Evolutionary conservation across 1,139 yeast species (phyloP).

Genomic region (Diutina catenulata): DNA sequence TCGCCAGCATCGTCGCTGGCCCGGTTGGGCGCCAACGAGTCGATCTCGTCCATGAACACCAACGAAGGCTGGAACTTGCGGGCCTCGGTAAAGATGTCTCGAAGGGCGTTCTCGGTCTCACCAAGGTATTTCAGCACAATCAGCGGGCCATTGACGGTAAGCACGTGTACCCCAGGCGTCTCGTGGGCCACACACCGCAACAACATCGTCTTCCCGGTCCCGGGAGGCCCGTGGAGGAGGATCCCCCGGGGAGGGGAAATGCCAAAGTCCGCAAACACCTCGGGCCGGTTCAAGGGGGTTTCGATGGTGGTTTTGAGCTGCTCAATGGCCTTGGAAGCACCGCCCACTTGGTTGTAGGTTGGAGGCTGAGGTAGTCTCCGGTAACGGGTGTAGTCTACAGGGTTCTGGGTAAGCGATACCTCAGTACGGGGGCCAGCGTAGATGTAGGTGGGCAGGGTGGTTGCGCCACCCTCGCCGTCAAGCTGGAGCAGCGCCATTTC

Average conservation of each 20-base stretch:
- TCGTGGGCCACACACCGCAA: constrained; percentile 71
- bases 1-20: constrained; percentile 81
- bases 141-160: constrained; percentile 83
- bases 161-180: constrained; percentile 56
- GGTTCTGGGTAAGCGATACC: constrained; percentile 6
- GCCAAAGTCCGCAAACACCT: constrained; percentile 72
- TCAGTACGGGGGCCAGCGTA: constrained; percentile 5
- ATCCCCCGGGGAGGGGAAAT: constrained; percentile 87
- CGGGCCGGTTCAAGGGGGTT: constrained; percentile 71
- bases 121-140: constrained; percentile 88
- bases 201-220: constrained; percentile 92
- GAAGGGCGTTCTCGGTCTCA: constrained; percentile 76
- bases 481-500: not conserved
- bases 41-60: constrained; percentile 84
- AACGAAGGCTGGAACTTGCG: constrained; percentile 74
- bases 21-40: constrained; percentile 77
- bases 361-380: constrained; percentile 30
- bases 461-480: not conserved
- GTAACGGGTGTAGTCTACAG: constrained; percentile 10
- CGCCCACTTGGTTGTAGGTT: constrained; percentile 58
- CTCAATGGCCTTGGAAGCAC: constrained; percentile 53
- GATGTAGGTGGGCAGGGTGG: not conserved
- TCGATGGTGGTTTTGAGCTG: constrained; percentile 58
- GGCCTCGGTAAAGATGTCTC: constrained; percentile 82
- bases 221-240: constrained; percentile 90